phyloP scores from a whole-genome alignment of 192 early-diverging fungal genomes.

The Phlyctochytrium arcticum region DNA sequence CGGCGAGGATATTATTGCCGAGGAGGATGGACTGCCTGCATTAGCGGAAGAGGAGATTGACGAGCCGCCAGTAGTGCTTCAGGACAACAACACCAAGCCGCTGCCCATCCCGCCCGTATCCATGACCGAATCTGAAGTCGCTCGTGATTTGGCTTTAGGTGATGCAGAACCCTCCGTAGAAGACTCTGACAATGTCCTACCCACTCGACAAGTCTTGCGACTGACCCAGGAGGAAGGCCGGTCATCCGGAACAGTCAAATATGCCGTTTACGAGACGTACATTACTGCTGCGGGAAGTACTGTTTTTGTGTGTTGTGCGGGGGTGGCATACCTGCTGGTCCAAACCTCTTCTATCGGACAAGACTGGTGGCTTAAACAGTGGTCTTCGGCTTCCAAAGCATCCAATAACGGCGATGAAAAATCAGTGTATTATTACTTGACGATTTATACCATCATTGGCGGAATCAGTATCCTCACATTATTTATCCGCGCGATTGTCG shows the following conservation, averaged over 20 bases:
- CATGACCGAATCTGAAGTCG: no score
- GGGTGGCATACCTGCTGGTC: background rate
- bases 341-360: constrained; percentile 19
- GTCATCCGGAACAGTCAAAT: constrained; percentile 40
- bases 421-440: constrained; percentile 13
- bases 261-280: constrained; percentile 37
- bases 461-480: background rate
- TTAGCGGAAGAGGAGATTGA: background rate
- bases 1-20: constrained; percentile 11
- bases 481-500: constrained; percentile 1
- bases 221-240: constrained; percentile 41
- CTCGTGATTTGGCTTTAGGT: no score
- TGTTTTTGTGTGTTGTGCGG: constrained; percentile 12
- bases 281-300: constrained; percentile 46
- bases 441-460: constrained; percentile 17
- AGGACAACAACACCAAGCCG: background rate
- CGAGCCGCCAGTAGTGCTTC: background rate
- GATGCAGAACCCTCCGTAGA: background rate
- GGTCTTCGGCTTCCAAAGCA: constrained; percentile 20
- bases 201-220: constrained; percentile 1
- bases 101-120: constrained; percentile 5
- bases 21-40: background rate
- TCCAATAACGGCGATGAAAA: background rate
- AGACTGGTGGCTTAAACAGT: constrained; percentile 43
- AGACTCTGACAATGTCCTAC: background rate